Evolutionary conservation across 495 filamentous ascomycete genomes (phyloP).

Genomic region (Lichenothelia convexa): DNA sequence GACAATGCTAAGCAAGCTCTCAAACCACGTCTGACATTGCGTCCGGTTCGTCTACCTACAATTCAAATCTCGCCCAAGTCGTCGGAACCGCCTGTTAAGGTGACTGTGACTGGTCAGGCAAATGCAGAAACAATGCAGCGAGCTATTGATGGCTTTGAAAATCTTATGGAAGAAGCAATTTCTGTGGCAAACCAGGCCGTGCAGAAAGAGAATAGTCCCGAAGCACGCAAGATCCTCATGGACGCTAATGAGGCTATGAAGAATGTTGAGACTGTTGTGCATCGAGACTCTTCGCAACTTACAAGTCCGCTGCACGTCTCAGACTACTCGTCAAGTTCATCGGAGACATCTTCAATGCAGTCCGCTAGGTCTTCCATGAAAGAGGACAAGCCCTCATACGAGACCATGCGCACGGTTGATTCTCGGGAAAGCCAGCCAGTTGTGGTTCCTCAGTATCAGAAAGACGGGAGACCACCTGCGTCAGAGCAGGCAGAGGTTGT

Average conservation of each 20-base stretch:
- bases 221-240: constrained; percentile 18
- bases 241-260: constrained; percentile 13
- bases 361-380: background rate
- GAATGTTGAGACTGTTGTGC: constrained; percentile 7
- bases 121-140: background rate
- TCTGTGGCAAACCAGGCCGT: constrained; percentile 13
- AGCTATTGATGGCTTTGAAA: constrained; percentile 15
- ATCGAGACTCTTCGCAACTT: constrained; percentile 1
- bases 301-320: background rate
- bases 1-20: too few species aligned
- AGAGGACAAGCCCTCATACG: background rate
- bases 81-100: background rate
- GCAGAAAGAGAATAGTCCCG: constrained; percentile 9
- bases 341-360: background rate
- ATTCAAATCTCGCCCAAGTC: background rate
- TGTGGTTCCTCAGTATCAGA: constrained; percentile 1
- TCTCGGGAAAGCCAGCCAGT: constrained; percentile 9
- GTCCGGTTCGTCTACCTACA: background rate
- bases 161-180: constrained; percentile 18
- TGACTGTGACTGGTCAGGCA: background rate
- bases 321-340: background rate
- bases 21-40: too few species aligned
- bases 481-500: background rate
- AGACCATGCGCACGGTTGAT: constrained; percentile 8
- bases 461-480: constrained; percentile 2